phyloP scores from a whole-genome alignment of 495 filamentous ascomycete species.

The Penicillium soppii region DNA sequence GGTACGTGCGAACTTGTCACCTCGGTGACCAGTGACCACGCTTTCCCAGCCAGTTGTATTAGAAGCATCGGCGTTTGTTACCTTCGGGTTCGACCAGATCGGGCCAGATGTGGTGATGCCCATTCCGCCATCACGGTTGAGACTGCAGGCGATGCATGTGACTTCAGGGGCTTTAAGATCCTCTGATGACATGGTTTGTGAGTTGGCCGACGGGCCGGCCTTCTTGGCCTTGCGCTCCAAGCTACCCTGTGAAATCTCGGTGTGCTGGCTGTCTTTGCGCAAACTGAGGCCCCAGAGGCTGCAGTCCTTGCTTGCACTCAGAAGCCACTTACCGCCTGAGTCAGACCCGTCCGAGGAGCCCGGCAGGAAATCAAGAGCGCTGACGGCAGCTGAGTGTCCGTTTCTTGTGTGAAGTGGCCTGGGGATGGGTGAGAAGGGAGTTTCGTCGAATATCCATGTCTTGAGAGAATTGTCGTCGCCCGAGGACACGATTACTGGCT shows the following conservation, averaged over 20 bases:
- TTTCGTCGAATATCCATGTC: slow-evolving; percentile 92
- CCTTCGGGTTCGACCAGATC: slow-evolving; percentile 73
- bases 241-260: slow-evolving; percentile 87
- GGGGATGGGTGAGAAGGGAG: slow-evolving; percentile 79
- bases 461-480: slow-evolving; percentile 92
- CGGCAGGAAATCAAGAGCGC: slow-evolving; percentile 76
- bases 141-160: slow-evolving; percentile 81
- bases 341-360: slow-evolving; percentile 86
- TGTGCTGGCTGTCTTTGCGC: slow-evolving; percentile 89
- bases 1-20: slow-evolving; percentile 80
- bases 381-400: slow-evolving; percentile 85
- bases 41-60: slow-evolving; percentile 92
- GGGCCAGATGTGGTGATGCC: slow-evolving; percentile 67
- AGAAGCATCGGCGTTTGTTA: slow-evolving; percentile 56
- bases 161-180: slow-evolving; percentile 86
- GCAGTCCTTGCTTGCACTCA: slow-evolving; percentile 82
- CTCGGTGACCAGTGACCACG: slow-evolving; percentile 88
- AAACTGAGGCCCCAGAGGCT: slow-evolving; percentile 95
- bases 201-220: slow-evolving; percentile 56
- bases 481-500: slow-evolving; percentile 84
- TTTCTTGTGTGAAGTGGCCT: slow-evolving; percentile 78
- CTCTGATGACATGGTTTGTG: slow-evolving; percentile 52
- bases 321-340: slow-evolving; percentile 85
- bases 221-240: slow-evolving; percentile 84
- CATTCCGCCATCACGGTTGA: slow-evolving; percentile 92